These are phyloP conservation scores for Trichoderma koningii DNA, from an alignment of 2,329 filamentous ascomycete genomes.

Conservation along the genomic window DNA sequence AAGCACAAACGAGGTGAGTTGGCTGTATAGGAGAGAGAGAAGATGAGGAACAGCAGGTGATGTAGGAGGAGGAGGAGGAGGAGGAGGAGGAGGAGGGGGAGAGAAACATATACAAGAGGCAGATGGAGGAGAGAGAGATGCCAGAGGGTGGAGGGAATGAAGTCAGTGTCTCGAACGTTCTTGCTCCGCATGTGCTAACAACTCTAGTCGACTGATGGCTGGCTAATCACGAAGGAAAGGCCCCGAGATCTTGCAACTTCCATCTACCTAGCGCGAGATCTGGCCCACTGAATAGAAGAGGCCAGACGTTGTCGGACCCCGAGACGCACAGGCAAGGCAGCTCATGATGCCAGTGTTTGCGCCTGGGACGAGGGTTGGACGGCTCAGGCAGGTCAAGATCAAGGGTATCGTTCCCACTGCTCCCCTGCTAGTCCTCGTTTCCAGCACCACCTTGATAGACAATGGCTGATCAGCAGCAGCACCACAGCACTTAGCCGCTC, in stretches of 20 bases:
- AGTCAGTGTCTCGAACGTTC: not conserved
- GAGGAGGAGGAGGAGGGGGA: not conserved
- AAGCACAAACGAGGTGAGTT: not conserved
- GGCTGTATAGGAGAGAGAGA: not conserved
- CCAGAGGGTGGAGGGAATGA: not conserved
- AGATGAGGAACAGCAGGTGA: not conserved
- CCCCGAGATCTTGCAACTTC: conserved; percentile 8
- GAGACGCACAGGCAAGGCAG: too few species aligned
- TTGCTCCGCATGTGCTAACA: not conserved
- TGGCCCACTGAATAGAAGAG: not conserved
- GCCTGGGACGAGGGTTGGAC: too few species aligned
- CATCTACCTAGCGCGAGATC: not conserved
- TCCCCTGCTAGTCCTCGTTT: not conserved
- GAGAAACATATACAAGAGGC: not conserved
- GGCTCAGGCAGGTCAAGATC: too few species aligned
- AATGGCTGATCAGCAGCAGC: too few species aligned
- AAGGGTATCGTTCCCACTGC: not conserved
- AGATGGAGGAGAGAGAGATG: not conserved
- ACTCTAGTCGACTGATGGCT: not conserved
- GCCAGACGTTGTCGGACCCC: too few species aligned
- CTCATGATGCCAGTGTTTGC: too few species aligned
- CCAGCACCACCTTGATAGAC: not conserved
- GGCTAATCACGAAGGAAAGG: not conserved
- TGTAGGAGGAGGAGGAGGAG: too few species aligned
- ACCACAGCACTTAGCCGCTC: too few species aligned